Base-by-base conservation (phyloP, 1,284 basidiomycete genomes). In the Sporisorium iseilematis-ciliati region DNA sequence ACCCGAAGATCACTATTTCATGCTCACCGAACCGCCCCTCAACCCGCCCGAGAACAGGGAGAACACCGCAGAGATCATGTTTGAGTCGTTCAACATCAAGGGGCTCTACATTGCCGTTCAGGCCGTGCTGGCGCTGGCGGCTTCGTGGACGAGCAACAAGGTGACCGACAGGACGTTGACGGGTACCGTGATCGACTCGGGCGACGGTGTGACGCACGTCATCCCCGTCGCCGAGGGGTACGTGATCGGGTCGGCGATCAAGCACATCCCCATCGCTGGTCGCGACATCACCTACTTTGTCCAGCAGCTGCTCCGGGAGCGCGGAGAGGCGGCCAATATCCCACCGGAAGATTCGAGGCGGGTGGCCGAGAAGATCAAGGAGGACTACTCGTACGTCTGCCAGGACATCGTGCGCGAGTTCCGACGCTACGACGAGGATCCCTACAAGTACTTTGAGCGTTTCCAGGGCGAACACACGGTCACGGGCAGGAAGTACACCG, bases 341-440 rank as follows among this genome's bases (percentile, higher is more conserved):
- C 95, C 97, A 4, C 93, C 95, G n/a, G 97, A 99, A 85, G 97
- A 99, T 85, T 94, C 96, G 80, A 86, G 98, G 53, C 90, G 91
- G 74, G 91, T 98, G 18, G 95, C 97, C 20, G 90, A 94, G 68
- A 95, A 92, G 86, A 93, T 99, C 83, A 99, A 99, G 88, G 97
- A 99, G 88, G 93, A 95, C 85, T 97, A 95, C 87, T 71, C 93
- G 80, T 99, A 99, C 85, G 95, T 98, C 46, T 99, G 97, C 86
- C 95, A 98, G 86, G 97, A 99, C 86, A 98, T 99, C 82, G 96
- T 99, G 74, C 93, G 95, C 87, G 97, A 99, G 88, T 97, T 99
- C 87, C 90, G 94, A 82, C 97, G 98, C 87, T 99, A 95, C 87
- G 97, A 99, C 85, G 89, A 91, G 64, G 96, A 99, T 83, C 97